These are phyloP conservation scores for Heterobasidion parviporum DNA, from an alignment of 1,284 basidiomycete genomes.

Conservation along the genomic window DNA sequence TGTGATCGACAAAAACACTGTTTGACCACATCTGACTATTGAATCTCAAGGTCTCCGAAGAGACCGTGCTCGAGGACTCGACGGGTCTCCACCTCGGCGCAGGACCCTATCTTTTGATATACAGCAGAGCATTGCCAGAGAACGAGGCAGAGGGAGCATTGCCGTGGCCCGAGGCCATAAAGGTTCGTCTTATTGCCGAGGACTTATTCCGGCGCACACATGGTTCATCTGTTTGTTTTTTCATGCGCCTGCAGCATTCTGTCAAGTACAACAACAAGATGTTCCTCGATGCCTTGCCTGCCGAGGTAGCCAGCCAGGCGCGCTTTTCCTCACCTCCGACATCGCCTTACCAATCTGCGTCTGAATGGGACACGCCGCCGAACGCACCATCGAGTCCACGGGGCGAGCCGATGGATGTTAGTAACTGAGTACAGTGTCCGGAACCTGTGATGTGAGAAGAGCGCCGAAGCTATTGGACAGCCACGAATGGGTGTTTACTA, in stretches of 20 bases:
- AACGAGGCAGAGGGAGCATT: constrained; percentile 18
- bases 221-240: neutral
- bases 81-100: constrained; percentile 63
- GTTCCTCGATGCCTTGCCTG: constrained; percentile 19
- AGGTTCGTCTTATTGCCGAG: constrained; percentile 19
- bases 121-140: constrained; percentile 45
- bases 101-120: constrained; percentile 67
- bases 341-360: constrained; percentile 10
- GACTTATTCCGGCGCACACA: neutral
- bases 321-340: constrained; percentile 22
- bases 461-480: too few species aligned
- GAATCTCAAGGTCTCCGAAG: constrained; percentile 51
- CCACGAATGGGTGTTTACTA: neutral
- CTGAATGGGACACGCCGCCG: constrained; percentile 9
- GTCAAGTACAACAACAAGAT: constrained; percentile 24
- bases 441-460: neutral
- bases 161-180: constrained; percentile 33
- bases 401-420: constrained; percentile 10
- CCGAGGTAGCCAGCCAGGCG: constrained; percentile 14
- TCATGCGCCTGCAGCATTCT: constrained; percentile 12
- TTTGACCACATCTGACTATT: neutral
- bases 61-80: constrained; percentile 54
- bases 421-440: neutral
- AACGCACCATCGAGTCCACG: constrained; percentile 4
- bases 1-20: neutral